phyloP scores from a whole-genome alignment of 495 filamentous ascomycete genomes.

The Penicillium macrosclerotiorum region DNA sequence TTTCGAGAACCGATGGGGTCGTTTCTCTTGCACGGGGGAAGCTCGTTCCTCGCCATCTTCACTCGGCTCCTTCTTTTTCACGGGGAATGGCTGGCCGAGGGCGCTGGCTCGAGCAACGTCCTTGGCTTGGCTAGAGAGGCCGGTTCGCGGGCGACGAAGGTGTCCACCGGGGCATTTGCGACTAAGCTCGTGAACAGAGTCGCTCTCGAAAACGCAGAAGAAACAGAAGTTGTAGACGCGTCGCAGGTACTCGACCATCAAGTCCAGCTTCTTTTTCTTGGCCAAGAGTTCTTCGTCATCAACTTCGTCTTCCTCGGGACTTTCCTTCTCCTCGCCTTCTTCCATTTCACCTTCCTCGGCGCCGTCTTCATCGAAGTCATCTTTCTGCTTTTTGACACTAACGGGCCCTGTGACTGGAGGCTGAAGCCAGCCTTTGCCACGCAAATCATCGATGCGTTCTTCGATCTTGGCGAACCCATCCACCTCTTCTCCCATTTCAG shows the following conservation, averaged over 20 bases:
- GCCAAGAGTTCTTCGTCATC: conserved; percentile 86
- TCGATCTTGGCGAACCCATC: conserved; percentile 78
- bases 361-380: conserved; percentile 60
- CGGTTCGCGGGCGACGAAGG: conserved; percentile 82
- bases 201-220: conserved; percentile 98
- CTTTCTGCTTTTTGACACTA: conserved; percentile 60
- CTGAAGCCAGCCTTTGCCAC: conserved; percentile 69
- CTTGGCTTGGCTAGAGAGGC: conserved; percentile 77
- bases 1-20: conserved; percentile 66
- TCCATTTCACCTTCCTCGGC: conserved; percentile 70
- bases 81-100: conserved; percentile 72
- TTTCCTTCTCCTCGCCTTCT: conserved; percentile 67
- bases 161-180: conserved; percentile 96
- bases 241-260: conserved; percentile 94
- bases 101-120: conserved; percentile 83
- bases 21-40: conserved; percentile 63
- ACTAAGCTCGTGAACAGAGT: conserved; percentile 92
- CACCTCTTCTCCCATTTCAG: conserved; percentile 64
- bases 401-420: conserved; percentile 58
- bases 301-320: conserved; percentile 77
- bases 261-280: conserved; percentile 94
- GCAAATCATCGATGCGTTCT: conserved; percentile 78
- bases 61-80: conserved; percentile 67
- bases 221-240: conserved; percentile 98
- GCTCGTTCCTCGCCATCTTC: conserved; percentile 63